Evolutionary conservation across 352 stramenopile genomes (phyloP).

Genomic region (Pythium apleroticum): DNA sequence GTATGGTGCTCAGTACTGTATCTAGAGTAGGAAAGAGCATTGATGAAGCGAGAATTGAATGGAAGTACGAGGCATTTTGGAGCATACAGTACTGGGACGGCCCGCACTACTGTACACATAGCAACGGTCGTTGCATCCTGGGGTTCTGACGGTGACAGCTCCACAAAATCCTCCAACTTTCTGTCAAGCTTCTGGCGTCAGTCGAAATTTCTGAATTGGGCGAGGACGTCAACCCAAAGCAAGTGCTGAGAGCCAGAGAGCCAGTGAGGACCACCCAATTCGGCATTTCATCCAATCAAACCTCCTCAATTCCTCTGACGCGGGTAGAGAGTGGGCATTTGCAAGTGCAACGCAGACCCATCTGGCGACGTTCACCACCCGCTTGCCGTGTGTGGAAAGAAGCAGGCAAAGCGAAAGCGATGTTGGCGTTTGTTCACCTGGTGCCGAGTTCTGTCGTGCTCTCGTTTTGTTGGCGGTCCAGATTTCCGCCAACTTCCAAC

Average conservation of each 20-base stretch:
- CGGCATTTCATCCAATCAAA: constrained; percentile 21
- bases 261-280: constrained; percentile 24
- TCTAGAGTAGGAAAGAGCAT: too few relatives aligned
- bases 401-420: background rate
- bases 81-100: too few relatives aligned
- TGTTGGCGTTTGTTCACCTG: constrained; percentile 20
- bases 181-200: constrained; percentile 8
- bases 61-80: background rate
- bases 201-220: background rate
- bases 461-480: constrained; percentile 8
- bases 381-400: constrained; percentile 2
- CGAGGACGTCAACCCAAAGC: constrained; percentile 8
- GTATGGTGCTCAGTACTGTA: background rate
- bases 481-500: constrained; percentile 2
- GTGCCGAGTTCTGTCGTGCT: background rate
- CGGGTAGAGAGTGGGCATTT: constrained; percentile 19
- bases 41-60: too few relatives aligned
- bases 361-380: constrained; percentile 1
- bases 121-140: too few relatives aligned
- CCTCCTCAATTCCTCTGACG: background rate
- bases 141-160: too few relatives aligned
- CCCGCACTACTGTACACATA: too few relatives aligned
- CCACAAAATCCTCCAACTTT: constrained; percentile 11
- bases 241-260: constrained; percentile 5
- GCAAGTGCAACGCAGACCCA: background rate